Evolutionary conservation across 495 filamentous ascomycete genomes (phyloP).

Genomic region (Haplographium delicatum): DNA sequence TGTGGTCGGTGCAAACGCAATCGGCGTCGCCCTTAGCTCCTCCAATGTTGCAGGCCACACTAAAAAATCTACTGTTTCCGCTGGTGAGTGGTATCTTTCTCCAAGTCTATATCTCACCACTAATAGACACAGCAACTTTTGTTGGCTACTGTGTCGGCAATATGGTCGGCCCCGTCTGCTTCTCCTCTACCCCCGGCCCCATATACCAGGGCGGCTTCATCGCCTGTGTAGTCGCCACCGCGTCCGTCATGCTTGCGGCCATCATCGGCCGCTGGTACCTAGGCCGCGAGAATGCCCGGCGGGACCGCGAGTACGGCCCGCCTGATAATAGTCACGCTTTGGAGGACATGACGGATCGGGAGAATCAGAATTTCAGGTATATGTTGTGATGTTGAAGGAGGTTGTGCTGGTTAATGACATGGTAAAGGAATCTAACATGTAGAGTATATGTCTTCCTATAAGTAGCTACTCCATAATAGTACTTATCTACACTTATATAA

Average conservation of each 20-base stretch:
- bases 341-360: background rate
- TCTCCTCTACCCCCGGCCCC: background rate
- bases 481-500: too few species aligned
- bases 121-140: background rate
- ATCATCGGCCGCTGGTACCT: background rate
- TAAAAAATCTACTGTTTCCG: background rate
- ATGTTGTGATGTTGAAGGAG: too few species aligned
- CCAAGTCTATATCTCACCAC: background rate
- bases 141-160: background rate
- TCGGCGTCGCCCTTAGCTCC: background rate
- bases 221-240: background rate
- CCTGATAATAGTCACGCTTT: background rate
- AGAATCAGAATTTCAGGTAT: background rate
- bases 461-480: too few species aligned
- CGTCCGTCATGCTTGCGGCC: background rate
- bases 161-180: background rate
- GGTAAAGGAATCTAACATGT: too few species aligned
- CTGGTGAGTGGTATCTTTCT: background rate
- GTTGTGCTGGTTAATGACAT: too few species aligned
- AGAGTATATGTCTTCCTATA: too few species aligned
- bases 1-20: background rate
- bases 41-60: background rate
- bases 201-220: background rate
- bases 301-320: background rate
- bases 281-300: background rate